These are phyloP conservation scores for Phytophthora europaea DNA, from an alignment of 352 stramenopile genomes.

Conservation along the genomic window DNA sequence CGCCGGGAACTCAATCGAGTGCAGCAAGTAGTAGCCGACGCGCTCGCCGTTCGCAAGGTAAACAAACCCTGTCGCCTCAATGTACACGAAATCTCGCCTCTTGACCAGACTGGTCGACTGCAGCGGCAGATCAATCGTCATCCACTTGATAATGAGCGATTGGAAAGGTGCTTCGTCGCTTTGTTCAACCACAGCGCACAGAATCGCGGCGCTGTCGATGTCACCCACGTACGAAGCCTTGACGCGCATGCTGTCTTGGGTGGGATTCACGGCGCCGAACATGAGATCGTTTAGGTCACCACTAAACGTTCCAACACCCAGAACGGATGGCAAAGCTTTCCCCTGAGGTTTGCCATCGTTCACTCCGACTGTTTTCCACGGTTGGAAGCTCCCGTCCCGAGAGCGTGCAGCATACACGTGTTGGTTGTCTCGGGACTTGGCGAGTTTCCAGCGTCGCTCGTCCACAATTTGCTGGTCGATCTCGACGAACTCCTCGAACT, in stretches of 20 bases:
- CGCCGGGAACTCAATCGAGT: constrained; percentile 48
- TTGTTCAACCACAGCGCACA: constrained; percentile 30
- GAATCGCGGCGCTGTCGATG: constrained; percentile 33
- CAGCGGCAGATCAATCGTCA: constrained; percentile 35
- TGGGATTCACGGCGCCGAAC: constrained; percentile 44
- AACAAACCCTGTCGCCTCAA: constrained; percentile 39
- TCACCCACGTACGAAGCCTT: constrained; percentile 43
- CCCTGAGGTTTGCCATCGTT: not conserved
- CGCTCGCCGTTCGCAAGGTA: constrained; percentile 29
- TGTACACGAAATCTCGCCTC: constrained; percentile 41
- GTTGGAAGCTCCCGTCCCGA: not conserved
- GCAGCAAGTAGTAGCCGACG: constrained; percentile 44
- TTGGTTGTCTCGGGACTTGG: constrained; percentile 33
- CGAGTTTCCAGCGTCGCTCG: constrained; percentile 21
- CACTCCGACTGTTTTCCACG: not conserved
- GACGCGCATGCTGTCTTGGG: constrained; percentile 41
- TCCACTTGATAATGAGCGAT: constrained; percentile 44
- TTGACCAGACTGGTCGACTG: constrained; percentile 19
- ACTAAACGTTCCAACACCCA: constrained; percentile 38
- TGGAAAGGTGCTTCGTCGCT: constrained; percentile 34
- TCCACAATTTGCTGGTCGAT: constrained; percentile 28
- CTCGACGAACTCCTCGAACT: constrained; percentile 49
- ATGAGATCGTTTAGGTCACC: constrained; percentile 48
- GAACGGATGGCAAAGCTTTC: constrained; percentile 23
- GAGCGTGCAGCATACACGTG: constrained; percentile 22